Conservation (phyloP, 345 rosid genomes). For the thale cress (Arabidopsis thaliana) region DNA sequence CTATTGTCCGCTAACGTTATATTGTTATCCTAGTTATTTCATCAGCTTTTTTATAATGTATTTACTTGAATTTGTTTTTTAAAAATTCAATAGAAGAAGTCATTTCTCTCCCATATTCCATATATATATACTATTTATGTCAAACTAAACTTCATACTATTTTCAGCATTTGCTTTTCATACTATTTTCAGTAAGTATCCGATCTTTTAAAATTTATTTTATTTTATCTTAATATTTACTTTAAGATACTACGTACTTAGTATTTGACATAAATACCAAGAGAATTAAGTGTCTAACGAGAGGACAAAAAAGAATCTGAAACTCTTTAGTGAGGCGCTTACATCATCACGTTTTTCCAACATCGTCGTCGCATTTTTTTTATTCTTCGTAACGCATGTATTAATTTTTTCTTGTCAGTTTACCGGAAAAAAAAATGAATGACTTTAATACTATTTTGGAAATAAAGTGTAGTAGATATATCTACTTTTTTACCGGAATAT, state of each 20-base stretch:
- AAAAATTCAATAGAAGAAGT: neutral
- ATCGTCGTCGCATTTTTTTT: slow-evolving; percentile 13
- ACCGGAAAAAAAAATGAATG: neutral
- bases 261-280: neutral
- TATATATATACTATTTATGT: neutral
- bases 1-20: slow-evolving; percentile 11
- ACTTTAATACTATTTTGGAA: too few species aligned
- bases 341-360: slow-evolving; percentile 24
- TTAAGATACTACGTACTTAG: neutral
- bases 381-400: slow-evolving; percentile 30
- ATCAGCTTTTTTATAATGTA: neutral
- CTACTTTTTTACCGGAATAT: too few species aligned
- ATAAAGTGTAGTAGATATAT: too few species aligned
- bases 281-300: neutral
- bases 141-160: neutral
- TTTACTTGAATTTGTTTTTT: neutral
- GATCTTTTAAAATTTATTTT: too few species aligned
- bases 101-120: neutral
- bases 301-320: slow-evolving; percentile 34
- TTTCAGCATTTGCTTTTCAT: too few species aligned
- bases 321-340: slow-evolving; percentile 13
- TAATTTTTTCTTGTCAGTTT: neutral
- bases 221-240: too few species aligned
- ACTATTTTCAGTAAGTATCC: too few species aligned
- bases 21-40: neutral